Base-by-base conservation (phyloP, 2,329 filamentous ascomycete genomes). In the Fusarium pseudograminearum region DNA sequence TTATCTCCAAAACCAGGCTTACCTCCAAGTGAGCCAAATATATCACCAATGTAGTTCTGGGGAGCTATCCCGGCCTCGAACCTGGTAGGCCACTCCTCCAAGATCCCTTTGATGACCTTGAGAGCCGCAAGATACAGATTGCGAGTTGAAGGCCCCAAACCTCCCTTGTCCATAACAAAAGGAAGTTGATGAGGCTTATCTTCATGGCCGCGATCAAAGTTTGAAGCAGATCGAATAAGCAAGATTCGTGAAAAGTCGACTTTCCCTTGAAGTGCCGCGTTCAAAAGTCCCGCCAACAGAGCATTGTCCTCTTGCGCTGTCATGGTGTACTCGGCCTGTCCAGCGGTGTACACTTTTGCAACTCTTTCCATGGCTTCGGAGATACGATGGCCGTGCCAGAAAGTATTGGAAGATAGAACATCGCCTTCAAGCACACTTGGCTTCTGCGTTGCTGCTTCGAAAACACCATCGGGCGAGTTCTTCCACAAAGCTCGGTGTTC, bases 291-390 rank as follows among this genome's bases (percentile, higher is more conserved):
- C 3, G 70, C 40, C 4, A 72, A 40, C 1, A 72, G 46, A 5
- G 70, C 70, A 4, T 65, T 72, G 15, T 72, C 70, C n/a, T 72
- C 70, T 40, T 71, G 67, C 1, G 70, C 70, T n/a, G 70, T 72
- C 70, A 72, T 72, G 2, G 61, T 61, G 11, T 72, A 72, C 2
- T 66, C 47, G 5, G 24, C 66, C 8, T 72, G 54, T 1, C 61
- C 56, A 15, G 70, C 46, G 1, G 67, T 68, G 7, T 72, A 72
- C 0, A 72, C 61, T 24, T 34, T 59, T 2, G 70, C 33, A 2
- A 72, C 67, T 16, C 40, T 62, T 16, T 72, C 70, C 60, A 72
- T 72, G 0, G 70, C 70, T 9, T 72, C 70, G 1, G 70, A 72
- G 2, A 72, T 47, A 0, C 65, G 38, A 18, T 72, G 55, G 0